Evolutionary conservation across 176 grass and related monocot species (phyloP).

Genomic region (Zoysia japonica): DNA sequence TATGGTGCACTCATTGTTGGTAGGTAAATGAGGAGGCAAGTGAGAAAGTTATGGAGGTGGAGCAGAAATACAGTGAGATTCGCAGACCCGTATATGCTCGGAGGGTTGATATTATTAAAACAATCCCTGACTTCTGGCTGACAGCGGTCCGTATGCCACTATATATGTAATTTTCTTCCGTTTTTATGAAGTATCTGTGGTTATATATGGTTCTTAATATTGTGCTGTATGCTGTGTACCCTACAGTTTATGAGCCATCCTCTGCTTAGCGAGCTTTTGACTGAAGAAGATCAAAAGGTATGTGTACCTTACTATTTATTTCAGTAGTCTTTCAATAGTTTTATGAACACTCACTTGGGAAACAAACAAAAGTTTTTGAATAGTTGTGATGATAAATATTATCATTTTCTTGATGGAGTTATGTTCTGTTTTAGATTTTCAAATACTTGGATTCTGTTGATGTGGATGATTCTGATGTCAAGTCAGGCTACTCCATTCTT

Average conservation of each 20-base stretch:
- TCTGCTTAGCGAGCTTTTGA: conserved; percentile 77
- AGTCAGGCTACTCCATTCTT: conserved; percentile 76
- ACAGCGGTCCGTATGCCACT: conserved; percentile 61
- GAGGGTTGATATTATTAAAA: conserved; percentile 79
- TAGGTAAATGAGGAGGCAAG: conserved; percentile 96
- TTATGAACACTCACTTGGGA: neutral
- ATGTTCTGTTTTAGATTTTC: conserved; percentile 62
- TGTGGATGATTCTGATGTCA: conserved; percentile 90
- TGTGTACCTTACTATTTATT: conserved; percentile 19
- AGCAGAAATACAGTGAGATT: conserved; percentile 92
- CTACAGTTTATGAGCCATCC: conserved; percentile 93
- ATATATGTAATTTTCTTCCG: neutral
- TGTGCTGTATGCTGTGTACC: conserved; percentile 3
- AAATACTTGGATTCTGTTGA: conserved; percentile 82
- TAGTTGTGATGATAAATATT: neutral
- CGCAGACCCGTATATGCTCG: conserved; percentile 80
- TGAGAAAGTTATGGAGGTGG: conserved; percentile 90
- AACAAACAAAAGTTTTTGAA: neutral
- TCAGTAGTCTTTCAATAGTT: conserved; percentile 2
- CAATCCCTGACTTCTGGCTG: conserved; percentile 90
- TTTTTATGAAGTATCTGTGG: conserved; percentile 11
- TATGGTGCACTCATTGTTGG: conserved; percentile 22
- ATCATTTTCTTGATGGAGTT: neutral
- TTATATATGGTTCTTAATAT: conserved; percentile 11
- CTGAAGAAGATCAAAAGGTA: conserved; percentile 95